Conservation (phyloP, 2,329 filamentous ascomycete genomes). For the Cercospora sp. region DNA sequence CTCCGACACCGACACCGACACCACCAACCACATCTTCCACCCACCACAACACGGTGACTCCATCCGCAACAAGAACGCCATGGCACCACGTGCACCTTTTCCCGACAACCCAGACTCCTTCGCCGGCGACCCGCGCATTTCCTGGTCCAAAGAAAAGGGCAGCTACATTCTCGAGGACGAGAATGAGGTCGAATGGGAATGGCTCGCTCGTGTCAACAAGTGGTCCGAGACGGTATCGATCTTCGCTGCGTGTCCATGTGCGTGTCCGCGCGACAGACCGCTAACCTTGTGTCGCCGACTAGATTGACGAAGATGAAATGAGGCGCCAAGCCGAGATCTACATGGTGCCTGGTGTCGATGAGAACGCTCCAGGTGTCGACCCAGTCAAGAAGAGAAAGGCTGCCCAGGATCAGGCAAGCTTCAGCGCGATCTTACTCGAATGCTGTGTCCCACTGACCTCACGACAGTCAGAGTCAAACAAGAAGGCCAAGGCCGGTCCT, state of each 20-base stretch:
- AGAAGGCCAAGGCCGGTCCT: conserved; percentile 24
- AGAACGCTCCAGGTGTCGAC: conserved; percentile 44
- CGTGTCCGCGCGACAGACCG: conserved; percentile 12
- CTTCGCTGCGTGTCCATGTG: background rate
- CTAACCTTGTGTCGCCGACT: conserved; percentile 26
- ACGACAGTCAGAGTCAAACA: conserved; percentile 18
- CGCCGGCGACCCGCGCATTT: conserved; percentile 76
- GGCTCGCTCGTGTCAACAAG: conserved; percentile 66
- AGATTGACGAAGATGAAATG: conserved; percentile 61
- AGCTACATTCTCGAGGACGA: conserved; percentile 77
- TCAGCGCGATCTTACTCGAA: background rate
- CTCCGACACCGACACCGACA: background rate
- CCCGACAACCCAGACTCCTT: conserved; percentile 65
- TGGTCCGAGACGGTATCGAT: conserved; percentile 68
- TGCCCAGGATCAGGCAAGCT: conserved; percentile 38
- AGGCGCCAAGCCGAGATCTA: conserved; percentile 64
- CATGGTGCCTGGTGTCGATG: conserved; percentile 60
- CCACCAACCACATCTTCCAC: background rate
- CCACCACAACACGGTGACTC: background rate
- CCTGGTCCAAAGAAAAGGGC: conserved; percentile 79
- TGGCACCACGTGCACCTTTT: conserved; percentile 42
- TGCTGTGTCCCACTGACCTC: background rate
- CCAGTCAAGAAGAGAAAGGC: conserved; percentile 45
- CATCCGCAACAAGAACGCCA: background rate
- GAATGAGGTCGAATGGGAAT: conserved; percentile 82